A percentile compares a stretch with the other conserved stretches of the same genome.
Evolutionary conservation across 2,329 filamentous ascomycete species (phyloP).

Genomic region (Exserohilum turcica): DNA sequence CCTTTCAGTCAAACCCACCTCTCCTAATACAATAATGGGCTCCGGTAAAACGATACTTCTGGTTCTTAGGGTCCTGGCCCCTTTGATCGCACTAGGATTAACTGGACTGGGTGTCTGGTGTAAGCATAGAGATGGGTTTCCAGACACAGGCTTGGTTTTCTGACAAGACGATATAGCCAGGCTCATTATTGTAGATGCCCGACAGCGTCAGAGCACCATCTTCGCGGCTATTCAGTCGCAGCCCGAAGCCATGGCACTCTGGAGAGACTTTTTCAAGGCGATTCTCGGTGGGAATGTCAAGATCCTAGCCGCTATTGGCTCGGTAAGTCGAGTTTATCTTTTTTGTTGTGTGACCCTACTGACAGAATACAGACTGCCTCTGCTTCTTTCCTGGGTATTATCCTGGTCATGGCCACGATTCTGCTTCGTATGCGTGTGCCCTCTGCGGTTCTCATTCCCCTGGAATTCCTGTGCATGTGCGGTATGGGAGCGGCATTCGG

Average conservation of each 20-base stretch:
- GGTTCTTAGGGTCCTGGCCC: constrained; percentile 27
- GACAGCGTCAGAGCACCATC: constrained; percentile 23
- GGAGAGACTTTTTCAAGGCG: constrained; percentile 26
- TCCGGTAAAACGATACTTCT: constrained; percentile 19
- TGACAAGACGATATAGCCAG: constrained; percentile 15
- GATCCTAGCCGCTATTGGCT: constrained; percentile 34
- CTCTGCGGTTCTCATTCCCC: constrained; percentile 21
- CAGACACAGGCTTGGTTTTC: background rate
- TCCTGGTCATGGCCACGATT: constrained; percentile 24
- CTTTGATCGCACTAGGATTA: constrained; percentile 26
- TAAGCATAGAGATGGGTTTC: constrained; percentile 11
- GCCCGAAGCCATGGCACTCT: constrained; percentile 16
- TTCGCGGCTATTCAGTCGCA: constrained; percentile 18
- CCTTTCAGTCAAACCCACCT: background rate
- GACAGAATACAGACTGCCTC: constrained; percentile 29
- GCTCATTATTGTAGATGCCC: constrained; percentile 29
- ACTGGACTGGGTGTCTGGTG: constrained; percentile 34
- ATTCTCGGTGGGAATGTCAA: constrained; percentile 19
- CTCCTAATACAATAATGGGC: constrained; percentile 24
- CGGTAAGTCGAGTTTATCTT: constrained; percentile 20
- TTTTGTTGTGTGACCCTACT: background rate
- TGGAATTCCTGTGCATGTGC: constrained; percentile 33
- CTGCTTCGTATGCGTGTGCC: constrained; percentile 26
- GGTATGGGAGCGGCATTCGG: constrained; percentile 30
- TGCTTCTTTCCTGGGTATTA: constrained; percentile 20